Evolutionary conservation across 164 flowering plant species (phyloP).

Genomic region (Nymphaea colorata): DNA sequence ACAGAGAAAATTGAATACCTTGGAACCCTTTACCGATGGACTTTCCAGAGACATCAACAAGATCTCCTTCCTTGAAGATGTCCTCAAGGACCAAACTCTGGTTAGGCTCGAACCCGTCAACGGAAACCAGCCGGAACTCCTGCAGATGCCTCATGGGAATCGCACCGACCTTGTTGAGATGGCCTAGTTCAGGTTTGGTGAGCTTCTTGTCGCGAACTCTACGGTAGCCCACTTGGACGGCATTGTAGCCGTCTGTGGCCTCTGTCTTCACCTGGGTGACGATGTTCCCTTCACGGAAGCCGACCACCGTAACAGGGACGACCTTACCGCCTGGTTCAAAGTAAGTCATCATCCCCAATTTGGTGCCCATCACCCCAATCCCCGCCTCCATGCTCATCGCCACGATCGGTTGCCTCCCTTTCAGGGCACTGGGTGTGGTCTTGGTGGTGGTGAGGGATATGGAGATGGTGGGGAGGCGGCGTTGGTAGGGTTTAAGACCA

Average conservation of each 20-base stretch:
- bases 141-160: constrained; percentile 89
- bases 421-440: not conserved
- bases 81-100: constrained; percentile 56
- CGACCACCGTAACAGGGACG: constrained; percentile 88
- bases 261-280: constrained; percentile 86
- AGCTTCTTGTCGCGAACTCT: constrained; percentile 76
- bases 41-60: constrained; percentile 86
- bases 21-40: constrained; percentile 98
- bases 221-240: constrained; percentile 88
- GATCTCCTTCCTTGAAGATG: constrained; percentile 79
- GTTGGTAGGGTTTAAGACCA: not conserved
- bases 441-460: not conserved
- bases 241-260: constrained; percentile 79
- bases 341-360: constrained; percentile 92
- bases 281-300: constrained; percentile 87
- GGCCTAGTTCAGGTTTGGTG: constrained; percentile 88
- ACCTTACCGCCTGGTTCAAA: constrained; percentile 66
- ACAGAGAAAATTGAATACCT: constrained; percentile 25
- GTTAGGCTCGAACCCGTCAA: constrained; percentile 63
- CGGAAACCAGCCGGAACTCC: constrained; percentile 64
- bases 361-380: constrained; percentile 89
- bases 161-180: constrained; percentile 59
- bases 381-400: constrained; percentile 78
- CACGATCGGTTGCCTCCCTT: not conserved
- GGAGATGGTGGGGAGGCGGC: not conserved